A percentile compares a stretch with the other conserved stretches of the same genome.
These are phyloP conservation scores for Metschnikowia colocasiae DNA, from an alignment of 805 yeast genomes.

Conservation along the genomic window DNA sequence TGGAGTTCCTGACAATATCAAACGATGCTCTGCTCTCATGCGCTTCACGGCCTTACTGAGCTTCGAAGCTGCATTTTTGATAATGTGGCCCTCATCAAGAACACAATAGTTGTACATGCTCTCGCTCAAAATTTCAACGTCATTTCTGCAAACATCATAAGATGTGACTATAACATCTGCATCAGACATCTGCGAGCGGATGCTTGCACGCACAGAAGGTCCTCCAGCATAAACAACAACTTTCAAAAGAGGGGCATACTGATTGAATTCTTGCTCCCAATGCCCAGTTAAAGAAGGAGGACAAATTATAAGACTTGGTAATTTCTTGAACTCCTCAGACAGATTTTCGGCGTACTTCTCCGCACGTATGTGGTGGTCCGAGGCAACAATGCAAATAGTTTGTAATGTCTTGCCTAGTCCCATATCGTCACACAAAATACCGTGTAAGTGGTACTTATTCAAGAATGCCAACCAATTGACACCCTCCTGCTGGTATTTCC, in stretches of 20 bases:
- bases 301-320: constrained; percentile 86
- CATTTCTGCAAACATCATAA: constrained; percentile 95
- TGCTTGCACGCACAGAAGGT: constrained; percentile 62
- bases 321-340: constrained; percentile 61
- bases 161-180: constrained; percentile 92
- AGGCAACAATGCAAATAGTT: constrained; percentile 93
- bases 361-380: constrained; percentile 86
- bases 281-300: constrained; percentile 98
- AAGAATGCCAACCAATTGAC: constrained; percentile 96
- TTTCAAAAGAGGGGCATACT: constrained; percentile 82
- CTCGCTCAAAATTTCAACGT: constrained; percentile 56
- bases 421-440: constrained; percentile 98
- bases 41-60: constrained; percentile 83
- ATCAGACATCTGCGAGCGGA: constrained; percentile 48
- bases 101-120: constrained; percentile 90
- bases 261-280: constrained; percentile 94
- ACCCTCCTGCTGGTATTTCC: constrained; percentile 97
- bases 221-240: constrained; percentile 92
- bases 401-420: constrained; percentile 97
- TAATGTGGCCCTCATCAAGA: constrained; percentile 95
- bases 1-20: constrained; percentile 94
- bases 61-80: constrained; percentile 86
- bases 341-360: constrained; percentile 61
- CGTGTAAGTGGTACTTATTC: constrained; percentile 92
- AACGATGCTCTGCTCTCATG: constrained; percentile 80